These are phyloP conservation scores for Arthrobotrys conoides DNA, from an alignment of 2,329 filamentous ascomycete species.

Conservation along the genomic window DNA sequence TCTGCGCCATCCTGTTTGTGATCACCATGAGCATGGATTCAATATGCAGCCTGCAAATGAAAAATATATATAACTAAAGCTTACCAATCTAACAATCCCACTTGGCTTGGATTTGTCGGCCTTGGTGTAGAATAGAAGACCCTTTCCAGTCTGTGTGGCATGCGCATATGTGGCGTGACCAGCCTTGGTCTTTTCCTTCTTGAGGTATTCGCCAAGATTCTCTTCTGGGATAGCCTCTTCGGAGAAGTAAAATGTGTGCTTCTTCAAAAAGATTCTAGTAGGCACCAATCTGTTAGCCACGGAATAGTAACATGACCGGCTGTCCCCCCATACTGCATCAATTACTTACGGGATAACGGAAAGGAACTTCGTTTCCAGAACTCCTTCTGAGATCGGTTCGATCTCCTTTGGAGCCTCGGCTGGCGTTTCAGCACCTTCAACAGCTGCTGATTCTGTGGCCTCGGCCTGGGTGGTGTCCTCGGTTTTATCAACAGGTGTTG, in stretches of 20 bases:
- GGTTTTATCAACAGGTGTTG: slow-evolving; percentile 50
- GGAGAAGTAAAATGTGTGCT: slow-evolving; percentile 86
- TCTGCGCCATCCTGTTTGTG: slow-evolving; percentile 76
- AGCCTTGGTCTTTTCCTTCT: slow-evolving; percentile 87
- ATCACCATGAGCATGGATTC: neutral
- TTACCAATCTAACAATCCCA: slow-evolving; percentile 87
- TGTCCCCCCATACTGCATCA: no score
- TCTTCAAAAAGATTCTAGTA: slow-evolving; percentile 87
- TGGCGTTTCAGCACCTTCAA: slow-evolving; percentile 69
- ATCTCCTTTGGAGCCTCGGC: slow-evolving; percentile 61
- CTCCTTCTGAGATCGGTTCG: slow-evolving; percentile 66
- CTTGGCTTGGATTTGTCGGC: slow-evolving; percentile 86
- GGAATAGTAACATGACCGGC: neutral
- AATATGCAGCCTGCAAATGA: neutral
- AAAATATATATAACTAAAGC: slow-evolving; percentile 66
- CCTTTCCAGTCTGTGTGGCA: slow-evolving; percentile 94
- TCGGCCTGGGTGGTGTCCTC: slow-evolving; percentile 60
- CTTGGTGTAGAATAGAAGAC: slow-evolving; percentile 92
- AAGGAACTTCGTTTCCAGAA: slow-evolving; percentile 48
- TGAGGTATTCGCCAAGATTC: slow-evolving; percentile 81
- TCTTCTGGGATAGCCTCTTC: slow-evolving; percentile 80
- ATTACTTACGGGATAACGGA: slow-evolving; percentile 51
- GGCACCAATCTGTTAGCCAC: neutral
- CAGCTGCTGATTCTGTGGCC: slow-evolving; percentile 62
- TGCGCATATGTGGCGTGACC: slow-evolving; percentile 83